Conservation (phyloP, 2,329 filamentous ascomycete species). For the Ramichloridium luteum region DNA sequence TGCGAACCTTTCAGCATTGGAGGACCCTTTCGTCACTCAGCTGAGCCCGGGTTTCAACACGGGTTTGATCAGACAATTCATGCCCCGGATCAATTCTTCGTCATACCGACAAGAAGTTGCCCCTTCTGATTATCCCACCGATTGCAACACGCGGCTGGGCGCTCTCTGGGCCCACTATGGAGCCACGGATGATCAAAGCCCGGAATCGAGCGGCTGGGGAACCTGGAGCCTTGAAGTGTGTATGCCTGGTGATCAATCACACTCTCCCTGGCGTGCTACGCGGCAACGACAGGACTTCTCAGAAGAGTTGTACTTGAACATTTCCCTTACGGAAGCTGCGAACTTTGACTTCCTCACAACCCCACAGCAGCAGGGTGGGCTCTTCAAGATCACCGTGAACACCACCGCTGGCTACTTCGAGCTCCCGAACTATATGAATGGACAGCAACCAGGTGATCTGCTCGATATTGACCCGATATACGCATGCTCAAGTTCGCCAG, state of each 20-base stretch:
- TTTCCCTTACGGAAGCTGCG: too few relatives aligned
- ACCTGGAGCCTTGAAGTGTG: conserved; percentile 19
- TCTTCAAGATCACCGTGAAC: conserved; percentile 17
- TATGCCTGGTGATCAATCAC: conserved; percentile 17
- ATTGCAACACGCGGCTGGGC: conserved; percentile 12
- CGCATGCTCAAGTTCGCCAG: conserved; percentile 1
- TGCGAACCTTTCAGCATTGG: too few relatives aligned
- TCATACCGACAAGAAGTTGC: neutral
- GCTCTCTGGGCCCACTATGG: conserved; percentile 15
- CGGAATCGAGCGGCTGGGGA: too few relatives aligned
- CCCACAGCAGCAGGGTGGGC: neutral
- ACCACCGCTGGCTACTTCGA: conserved; percentile 26
- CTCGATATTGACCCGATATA: conserved; percentile 3
- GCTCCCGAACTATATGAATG: conserved; percentile 22
- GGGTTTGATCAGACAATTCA: too few relatives aligned
- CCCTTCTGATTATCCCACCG: conserved; percentile 9
- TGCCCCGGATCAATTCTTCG: too few relatives aligned
- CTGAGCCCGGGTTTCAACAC: too few relatives aligned
- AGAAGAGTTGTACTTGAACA: conserved; percentile 22
- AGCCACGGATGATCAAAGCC: neutral
- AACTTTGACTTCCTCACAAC: neutral
- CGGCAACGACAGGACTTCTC: conserved; percentile 21
- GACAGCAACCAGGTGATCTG: conserved; percentile 10
- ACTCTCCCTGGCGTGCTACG: conserved; percentile 19
- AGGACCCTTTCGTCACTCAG: too few relatives aligned